These are phyloP conservation scores for Penicillium polonicum DNA, from an alignment of 2,329 filamentous ascomycete species.

Conservation along the genomic window DNA sequence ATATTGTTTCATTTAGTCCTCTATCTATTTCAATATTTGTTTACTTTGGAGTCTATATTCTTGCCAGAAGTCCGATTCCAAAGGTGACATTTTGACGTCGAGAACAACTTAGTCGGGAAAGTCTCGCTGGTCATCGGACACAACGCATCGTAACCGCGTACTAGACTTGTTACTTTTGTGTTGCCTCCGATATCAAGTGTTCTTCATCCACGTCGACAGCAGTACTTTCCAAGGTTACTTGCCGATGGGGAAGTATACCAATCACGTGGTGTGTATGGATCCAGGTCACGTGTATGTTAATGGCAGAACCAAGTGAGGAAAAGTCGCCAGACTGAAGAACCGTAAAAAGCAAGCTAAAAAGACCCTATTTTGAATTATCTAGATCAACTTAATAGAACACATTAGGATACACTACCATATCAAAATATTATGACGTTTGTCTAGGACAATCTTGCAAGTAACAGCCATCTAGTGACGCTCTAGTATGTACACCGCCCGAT, in stretches of 20 bases:
- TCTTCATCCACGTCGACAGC: not conserved
- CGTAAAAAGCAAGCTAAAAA: not conserved
- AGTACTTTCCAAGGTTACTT: not conserved
- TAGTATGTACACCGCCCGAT: slow-evolving; percentile 31
- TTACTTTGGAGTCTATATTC: not conserved
- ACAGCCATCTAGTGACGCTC: not conserved
- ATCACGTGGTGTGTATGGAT: slow-evolving; percentile 13
- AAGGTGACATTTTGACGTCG: not conserved
- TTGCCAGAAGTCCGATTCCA: not conserved
- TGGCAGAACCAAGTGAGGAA: slow-evolving; percentile 5
- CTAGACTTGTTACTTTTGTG: not conserved
- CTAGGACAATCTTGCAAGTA: not conserved
- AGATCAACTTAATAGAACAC: not conserved
- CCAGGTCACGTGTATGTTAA: not conserved
- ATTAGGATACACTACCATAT: not conserved
- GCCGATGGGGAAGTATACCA: not conserved
- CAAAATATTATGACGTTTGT: not conserved
- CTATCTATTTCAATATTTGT: not conserved
- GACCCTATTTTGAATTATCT: not conserved
- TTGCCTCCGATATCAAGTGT: not conserved
- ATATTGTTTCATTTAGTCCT: not conserved
- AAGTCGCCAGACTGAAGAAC: not conserved
- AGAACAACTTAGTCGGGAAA: not conserved
- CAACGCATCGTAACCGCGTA: not conserved
- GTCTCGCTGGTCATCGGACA: not conserved